These are phyloP conservation scores for Nakazawaea laoshanensis DNA, from an alignment of 805 yeast genomes.

Conservation along the genomic window DNA sequence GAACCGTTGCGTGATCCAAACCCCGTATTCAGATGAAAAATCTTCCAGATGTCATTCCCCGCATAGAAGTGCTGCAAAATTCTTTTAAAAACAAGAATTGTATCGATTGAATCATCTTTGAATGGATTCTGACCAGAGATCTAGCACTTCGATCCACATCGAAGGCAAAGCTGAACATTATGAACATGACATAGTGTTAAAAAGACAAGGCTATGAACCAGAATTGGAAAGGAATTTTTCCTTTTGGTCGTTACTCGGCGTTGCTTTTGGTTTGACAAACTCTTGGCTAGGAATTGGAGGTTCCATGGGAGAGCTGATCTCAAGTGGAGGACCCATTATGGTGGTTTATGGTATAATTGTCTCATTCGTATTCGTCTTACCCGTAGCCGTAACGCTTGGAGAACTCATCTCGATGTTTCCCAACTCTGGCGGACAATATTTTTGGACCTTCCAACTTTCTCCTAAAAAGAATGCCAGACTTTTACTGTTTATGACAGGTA, in stretches of 20 bases:
- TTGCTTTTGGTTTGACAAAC: constrained; percentile 31
- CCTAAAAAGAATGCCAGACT: constrained; percentile 15
- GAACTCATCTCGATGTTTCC: constrained; percentile 24
- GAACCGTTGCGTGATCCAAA: too few relatives aligned
- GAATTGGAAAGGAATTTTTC: constrained; percentile 47
- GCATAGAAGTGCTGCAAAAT: too few relatives aligned
- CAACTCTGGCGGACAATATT: constrained; percentile 24
- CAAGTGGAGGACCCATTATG: constrained; percentile 30
- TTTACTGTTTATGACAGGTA: constrained; percentile 19
- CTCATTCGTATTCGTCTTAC: constrained; percentile 23
- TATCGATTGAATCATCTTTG: too few relatives aligned
- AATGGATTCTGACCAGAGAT: too few relatives aligned
- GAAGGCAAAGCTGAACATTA: too few relatives aligned
- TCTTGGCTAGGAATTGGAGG: constrained; percentile 33
- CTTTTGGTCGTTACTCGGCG: constrained; percentile 51
- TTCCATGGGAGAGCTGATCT: constrained; percentile 24
- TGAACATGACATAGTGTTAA: constrained; percentile 8
- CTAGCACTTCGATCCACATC: too few relatives aligned
- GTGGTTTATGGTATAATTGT: constrained; percentile 28
- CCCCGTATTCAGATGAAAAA: too few relatives aligned
- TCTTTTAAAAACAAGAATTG: too few relatives aligned
- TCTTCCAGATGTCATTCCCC: too few relatives aligned
- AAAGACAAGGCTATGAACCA: constrained; percentile 43
- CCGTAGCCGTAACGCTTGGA: constrained; percentile 6
- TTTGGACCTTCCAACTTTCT: constrained; percentile 22